Conservation (phyloP, 768 basidiomycete species). For the Tubosaeta sp. region DNA sequence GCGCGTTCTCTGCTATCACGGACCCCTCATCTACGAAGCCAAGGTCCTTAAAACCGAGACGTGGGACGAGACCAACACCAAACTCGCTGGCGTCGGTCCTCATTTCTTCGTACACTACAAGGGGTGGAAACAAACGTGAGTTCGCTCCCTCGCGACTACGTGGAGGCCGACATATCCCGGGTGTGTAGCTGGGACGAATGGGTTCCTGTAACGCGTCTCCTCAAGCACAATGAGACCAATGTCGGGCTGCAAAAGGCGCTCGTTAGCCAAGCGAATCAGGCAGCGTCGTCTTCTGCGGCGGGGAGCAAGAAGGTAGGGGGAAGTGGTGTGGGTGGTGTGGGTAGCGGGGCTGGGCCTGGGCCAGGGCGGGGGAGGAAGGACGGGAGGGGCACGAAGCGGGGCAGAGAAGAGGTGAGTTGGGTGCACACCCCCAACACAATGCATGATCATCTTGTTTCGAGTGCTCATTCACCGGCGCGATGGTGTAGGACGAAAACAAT, state of each 20-base stretch:
- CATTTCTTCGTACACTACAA: constrained; percentile 98
- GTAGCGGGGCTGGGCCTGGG: constrained; percentile 22
- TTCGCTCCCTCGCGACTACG: constrained; percentile 2
- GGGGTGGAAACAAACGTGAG: constrained; percentile 97
- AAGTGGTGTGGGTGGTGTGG: constrained; percentile 24
- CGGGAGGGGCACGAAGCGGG: constrained; percentile 63
- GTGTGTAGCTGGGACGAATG: constrained; percentile 89
- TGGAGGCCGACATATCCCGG: too few relatives aligned
- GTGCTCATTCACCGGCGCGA: neutral
- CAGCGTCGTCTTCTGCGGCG: constrained; percentile 34
- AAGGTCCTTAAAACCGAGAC: constrained; percentile 74
- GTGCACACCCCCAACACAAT: neutral
- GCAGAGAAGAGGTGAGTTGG: constrained; percentile 66
- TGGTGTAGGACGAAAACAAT: constrained; percentile 62
- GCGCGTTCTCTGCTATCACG: constrained; percentile 90
- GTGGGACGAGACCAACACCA: constrained; percentile 60
- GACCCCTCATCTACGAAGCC: constrained; percentile 92
- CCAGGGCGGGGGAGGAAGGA: constrained; percentile 48
- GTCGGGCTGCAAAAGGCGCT: constrained; percentile 74
- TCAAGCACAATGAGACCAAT: constrained; percentile 83
- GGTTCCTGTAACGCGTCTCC: constrained; percentile 76
- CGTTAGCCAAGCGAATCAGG: constrained; percentile 40
- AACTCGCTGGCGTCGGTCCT: constrained; percentile 59
- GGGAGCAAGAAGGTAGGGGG: constrained; percentile 24
- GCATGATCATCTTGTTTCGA: neutral